Base-by-base conservation (phyloP, 768 basidiomycete genomes). In the Gloeopeniophorella convolvens region DNA sequence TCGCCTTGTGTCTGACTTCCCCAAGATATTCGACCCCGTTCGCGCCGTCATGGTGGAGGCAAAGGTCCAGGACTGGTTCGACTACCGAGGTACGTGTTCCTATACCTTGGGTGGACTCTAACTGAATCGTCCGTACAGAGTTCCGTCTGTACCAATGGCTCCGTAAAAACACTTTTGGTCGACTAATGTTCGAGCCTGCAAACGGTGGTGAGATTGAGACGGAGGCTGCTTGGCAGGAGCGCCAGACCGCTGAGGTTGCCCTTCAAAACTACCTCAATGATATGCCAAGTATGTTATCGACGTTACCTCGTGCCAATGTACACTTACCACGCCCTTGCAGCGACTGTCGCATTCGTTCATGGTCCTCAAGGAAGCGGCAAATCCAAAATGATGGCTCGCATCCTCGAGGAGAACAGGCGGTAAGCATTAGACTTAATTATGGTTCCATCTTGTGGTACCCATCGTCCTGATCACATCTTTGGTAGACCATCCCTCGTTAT, bases 11-110 rank as follows among this genome's bases (percentile, higher is more conserved):
- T 7, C 40, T 4, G n/a, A 37, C 34, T n/a, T 47, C 51, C 50
- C 12, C 1, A 54, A 95, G 87, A 79, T 97, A 44, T 96, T 97
- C 60, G 92, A 97, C 65, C 93, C 93, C 2, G 78, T 99, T 34
- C 83, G 95, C 23, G 78, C 82, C 2, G 71, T 91, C 51, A 89
- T 83, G 72, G 77, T 98, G 0, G 77, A 90, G 69, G 80, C 79
- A 21, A 89, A 91, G 60, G 73, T 96, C 59, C 70, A 85, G 37
- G 76, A 89, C 34, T 89, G 89, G 77, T 93, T 96, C 59, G 83
- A 95, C 59, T 80, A 83, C 57, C 74, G 75, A 64, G 75, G 88
- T 86, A 61, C 1, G 70, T 56, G 20, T 47, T 20, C 36, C n/a
- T 15, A 51, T 42, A 31, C 28, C 43, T 23, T 20, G 0, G 20